A percentile compares a stretch with the other conserved stretches of the same genome.
Conservation (phyloP, 768 basidiomycete species). For the Russula griseocarnosa region DNA sequence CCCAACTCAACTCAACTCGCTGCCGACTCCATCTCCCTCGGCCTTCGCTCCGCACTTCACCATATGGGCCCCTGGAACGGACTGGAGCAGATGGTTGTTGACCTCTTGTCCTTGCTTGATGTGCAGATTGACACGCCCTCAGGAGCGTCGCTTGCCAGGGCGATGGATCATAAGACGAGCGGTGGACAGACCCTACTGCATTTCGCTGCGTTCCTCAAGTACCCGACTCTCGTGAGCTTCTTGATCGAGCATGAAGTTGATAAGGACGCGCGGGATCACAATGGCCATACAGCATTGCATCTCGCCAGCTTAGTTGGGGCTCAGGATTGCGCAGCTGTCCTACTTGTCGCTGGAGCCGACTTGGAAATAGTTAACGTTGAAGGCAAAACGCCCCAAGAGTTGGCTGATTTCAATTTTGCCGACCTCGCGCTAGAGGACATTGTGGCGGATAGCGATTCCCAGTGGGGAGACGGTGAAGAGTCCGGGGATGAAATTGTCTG, state of each 20-base stretch:
- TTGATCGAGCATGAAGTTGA: constrained; percentile 71
- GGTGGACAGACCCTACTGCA: constrained; percentile 88
- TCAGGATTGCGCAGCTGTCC: constrained; percentile 54
- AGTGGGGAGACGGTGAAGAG: constrained; percentile 68
- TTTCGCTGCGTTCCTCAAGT: constrained; percentile 75
- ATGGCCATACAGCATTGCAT: constrained; percentile 87
- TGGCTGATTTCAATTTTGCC: constrained; percentile 46
- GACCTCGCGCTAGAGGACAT: constrained; percentile 34
- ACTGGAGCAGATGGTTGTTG: constrained; percentile 70
- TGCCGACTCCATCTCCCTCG: constrained; percentile 43
- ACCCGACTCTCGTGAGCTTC: constrained; percentile 63
- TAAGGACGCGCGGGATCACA: constrained; percentile 79
- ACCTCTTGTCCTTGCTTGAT: constrained; percentile 78
- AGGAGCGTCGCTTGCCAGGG: constrained; percentile 44
- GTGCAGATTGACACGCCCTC: constrained; percentile 46
- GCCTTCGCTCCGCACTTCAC: constrained; percentile 56
- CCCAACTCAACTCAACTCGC: constrained; percentile 44
- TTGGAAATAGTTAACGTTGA: constrained; percentile 66
- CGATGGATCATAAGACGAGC: constrained; percentile 66
- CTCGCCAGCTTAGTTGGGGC: constrained; percentile 71
- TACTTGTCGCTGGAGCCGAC: constrained; percentile 81
- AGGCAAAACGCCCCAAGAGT: constrained; percentile 67
- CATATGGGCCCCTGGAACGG: constrained; percentile 53
- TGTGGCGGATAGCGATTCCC: constrained; percentile 50
- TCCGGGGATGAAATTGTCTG: constrained; percentile 42